Conservation (phyloP, 179 eudicot species). For the Pouteria campechiana region DNA sequence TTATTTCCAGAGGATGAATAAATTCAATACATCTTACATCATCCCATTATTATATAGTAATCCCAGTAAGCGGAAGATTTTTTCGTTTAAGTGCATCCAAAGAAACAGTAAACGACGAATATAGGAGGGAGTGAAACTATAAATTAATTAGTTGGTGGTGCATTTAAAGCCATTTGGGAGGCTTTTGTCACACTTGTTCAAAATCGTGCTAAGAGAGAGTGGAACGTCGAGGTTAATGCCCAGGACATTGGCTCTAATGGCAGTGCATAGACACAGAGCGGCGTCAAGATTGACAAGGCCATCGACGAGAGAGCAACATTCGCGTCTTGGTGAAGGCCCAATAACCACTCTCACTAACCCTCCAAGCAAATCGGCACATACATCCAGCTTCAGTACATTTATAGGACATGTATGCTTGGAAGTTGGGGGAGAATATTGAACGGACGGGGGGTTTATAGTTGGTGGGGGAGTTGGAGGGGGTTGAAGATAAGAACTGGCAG, state of each 20-base stretch:
- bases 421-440: constrained; percentile 12
- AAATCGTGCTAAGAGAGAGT: constrained; percentile 43
- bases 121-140: too few species aligned
- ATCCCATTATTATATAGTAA: too few species aligned
- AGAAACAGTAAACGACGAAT: too few species aligned
- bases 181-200: constrained; percentile 45
- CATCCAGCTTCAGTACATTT: constrained; percentile 39
- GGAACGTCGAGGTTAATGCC: constrained; percentile 51
- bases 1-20: too few species aligned
- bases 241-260: constrained; percentile 49
- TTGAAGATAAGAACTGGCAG: constrained; percentile 23
- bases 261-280: constrained; percentile 77
- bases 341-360: constrained; percentile 25
- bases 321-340: constrained; percentile 42
- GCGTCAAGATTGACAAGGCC: constrained; percentile 67
- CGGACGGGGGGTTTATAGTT: constrained; percentile 11
- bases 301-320: constrained; percentile 52
- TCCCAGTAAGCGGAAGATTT: too few species aligned
- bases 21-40: too few species aligned
- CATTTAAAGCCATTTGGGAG: constrained; percentile 48
- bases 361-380: constrained; percentile 49
- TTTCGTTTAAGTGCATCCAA: too few species aligned
- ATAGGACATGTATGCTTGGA: constrained; percentile 32
- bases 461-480: constrained; percentile 9
- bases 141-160: too few species aligned